Conservation (phyloP, 2,329 filamentous ascomycete species). For the Akanthomyces lecanii region DNA sequence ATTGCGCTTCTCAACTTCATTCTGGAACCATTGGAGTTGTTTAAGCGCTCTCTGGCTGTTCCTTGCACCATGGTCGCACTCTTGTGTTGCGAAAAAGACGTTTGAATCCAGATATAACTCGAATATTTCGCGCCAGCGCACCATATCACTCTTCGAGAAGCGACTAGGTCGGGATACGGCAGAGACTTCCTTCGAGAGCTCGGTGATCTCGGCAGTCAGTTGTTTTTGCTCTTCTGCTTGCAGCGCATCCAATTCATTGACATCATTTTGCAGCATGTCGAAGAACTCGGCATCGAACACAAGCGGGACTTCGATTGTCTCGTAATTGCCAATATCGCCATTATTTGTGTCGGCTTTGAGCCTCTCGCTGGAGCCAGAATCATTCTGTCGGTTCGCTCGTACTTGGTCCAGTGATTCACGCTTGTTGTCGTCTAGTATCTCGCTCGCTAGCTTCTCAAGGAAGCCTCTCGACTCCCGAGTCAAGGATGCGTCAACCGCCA, state of each 20-base stretch:
- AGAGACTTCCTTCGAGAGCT: slow-evolving; percentile 61
- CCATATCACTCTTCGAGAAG: slow-evolving; percentile 62
- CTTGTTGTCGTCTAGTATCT: slow-evolving; percentile 19
- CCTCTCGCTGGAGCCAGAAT: neutral
- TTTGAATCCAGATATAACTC: slow-evolving; percentile 74
- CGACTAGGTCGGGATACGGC: slow-evolving; percentile 60
- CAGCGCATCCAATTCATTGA: slow-evolving; percentile 63
- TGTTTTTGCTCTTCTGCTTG: slow-evolving; percentile 62
- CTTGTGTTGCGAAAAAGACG: slow-evolving; percentile 77
- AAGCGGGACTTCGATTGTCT: slow-evolving; percentile 66
- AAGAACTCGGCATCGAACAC: slow-evolving; percentile 79
- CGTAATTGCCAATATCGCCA: slow-evolving; percentile 20
- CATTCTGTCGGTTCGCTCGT: neutral
- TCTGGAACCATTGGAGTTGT: slow-evolving; percentile 68
- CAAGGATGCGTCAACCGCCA: slow-evolving; percentile 64
- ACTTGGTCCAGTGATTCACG: slow-evolving; percentile 2
- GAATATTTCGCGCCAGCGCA: slow-evolving; percentile 76
- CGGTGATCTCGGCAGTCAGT: slow-evolving; percentile 59
- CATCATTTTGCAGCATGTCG: slow-evolving; percentile 65
- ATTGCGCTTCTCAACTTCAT: slow-evolving; percentile 57
- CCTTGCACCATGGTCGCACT: slow-evolving; percentile 64
- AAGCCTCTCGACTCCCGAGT: slow-evolving; percentile 61
- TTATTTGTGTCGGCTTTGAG: neutral
- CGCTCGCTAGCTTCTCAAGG: slow-evolving; percentile 55
- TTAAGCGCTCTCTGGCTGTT: slow-evolving; percentile 61